Evolutionary conservation across 495 filamentous ascomycete genomes (phyloP), one percentile per base, ranked within the genome.

Genomic region (Aspergillus kassunensis): DNA sequence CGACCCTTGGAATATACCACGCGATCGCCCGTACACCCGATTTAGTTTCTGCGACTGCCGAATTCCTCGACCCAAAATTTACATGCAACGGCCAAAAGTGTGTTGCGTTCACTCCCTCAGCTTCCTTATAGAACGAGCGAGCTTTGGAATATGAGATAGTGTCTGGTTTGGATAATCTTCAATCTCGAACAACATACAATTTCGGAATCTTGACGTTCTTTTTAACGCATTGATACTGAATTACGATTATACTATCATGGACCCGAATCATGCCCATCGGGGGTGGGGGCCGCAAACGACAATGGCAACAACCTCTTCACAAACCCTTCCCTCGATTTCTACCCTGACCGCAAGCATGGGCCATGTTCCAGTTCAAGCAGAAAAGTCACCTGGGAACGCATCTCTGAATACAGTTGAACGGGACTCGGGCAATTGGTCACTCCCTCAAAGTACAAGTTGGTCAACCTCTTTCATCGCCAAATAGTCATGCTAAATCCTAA

Each of bases 351-450:
- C 70, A 21, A 71, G 59, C 34, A 76, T 74, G 70, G 68, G 60
- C 18, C 56, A 58, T 20, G 34, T 58, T 6, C 53, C 44, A 1
- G 40, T 53, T 18, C 55, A 69, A 3, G 59, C 68, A 1, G 74
- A 75, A 54, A 75, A 75, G 49, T 74, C 72, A 4, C 72, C 72
- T 2, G 69, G 68, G 2, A 68, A 75, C 50, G 58, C 66, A 1
- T 77, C 74, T n/a, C 51, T 77, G 53, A 77, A 74, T 43, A 75
- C 74, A 9, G 67, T 76, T 54, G 72, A 77, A 50, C 70, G 74
- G 25, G 74, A 77, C 57, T 77, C 74, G 29, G 74, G 74, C 42
- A 74, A 73, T 61, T 77, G 74, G 74, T 77, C 74, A 6, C 74
- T 77, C 65, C 71, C 74, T 56, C 74, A 73, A 52, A 77, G 74